Evolutionary conservation across 164 flowering plant genomes (phyloP).

Genomic region (Berberis thunbergii): DNA sequence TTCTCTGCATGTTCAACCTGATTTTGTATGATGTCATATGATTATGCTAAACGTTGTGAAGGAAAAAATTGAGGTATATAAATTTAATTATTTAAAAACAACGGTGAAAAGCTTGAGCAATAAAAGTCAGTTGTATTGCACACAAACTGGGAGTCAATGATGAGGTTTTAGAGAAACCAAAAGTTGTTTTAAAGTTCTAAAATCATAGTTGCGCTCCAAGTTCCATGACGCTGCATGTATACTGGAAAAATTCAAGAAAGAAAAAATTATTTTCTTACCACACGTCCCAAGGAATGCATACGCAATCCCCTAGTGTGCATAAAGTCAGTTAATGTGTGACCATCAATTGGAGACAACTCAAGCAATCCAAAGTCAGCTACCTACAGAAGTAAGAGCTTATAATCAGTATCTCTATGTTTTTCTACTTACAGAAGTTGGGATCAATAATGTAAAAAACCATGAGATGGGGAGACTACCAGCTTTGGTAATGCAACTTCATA

Average conservation of each 20-base stretch:
- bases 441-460: not conserved
- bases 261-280: conserved; percentile 40
- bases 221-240: no score
- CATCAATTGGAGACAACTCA: conserved; percentile 96
- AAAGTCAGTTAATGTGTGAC: conserved; percentile 87
- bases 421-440: no score
- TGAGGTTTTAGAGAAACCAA: no score
- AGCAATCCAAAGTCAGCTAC: conserved; percentile 91
- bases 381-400: conserved; percentile 25
- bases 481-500: conserved; percentile 85
- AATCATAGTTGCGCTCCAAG: no score
- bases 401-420: not conserved
- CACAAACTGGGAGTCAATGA: no score
- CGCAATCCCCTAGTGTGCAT: conserved; percentile 89
- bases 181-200: no score
- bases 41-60: not conserved
- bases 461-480: conserved; percentile 45
- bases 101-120: no score
- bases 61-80: not conserved
- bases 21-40: conserved; percentile 1
- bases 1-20: conserved; percentile 88
- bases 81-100: no score
- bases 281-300: conserved; percentile 84
- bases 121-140: no score
- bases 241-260: not conserved